These are phyloP conservation scores for Penicillium sp. DNA, from an alignment of 2,329 filamentous ascomycete genomes.

Conservation along the genomic window DNA sequence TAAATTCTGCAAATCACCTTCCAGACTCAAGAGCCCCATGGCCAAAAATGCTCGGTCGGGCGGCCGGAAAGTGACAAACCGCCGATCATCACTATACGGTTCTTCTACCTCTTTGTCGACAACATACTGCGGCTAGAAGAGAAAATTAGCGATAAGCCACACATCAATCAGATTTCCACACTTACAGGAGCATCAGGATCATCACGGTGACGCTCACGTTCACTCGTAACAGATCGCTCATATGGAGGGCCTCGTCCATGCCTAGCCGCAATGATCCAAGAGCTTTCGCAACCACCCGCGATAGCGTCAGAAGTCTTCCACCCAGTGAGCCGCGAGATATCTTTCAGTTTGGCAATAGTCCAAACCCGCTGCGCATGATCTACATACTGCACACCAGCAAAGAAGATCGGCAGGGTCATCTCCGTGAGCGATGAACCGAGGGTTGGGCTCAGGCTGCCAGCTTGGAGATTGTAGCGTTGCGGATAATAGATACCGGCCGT, in stretches of 20 bases:
- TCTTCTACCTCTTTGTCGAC: slow-evolving; percentile 25
- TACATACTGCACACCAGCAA: slow-evolving; percentile 78
- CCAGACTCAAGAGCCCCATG: slow-evolving; percentile 74
- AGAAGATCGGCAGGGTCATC: slow-evolving; percentile 78
- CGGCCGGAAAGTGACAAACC: slow-evolving; percentile 60
- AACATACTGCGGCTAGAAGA: slow-evolving; percentile 14
- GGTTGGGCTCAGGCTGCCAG: slow-evolving; percentile 67
- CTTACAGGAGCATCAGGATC: slow-evolving; percentile 14
- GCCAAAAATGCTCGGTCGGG: slow-evolving; percentile 70
- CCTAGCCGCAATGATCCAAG: slow-evolving; percentile 75
- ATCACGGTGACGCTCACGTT: slow-evolving; percentile 8
- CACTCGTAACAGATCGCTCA: slow-evolving; percentile 32
- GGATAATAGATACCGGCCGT: slow-evolving; percentile 64
- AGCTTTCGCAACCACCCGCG: slow-evolving; percentile 77
- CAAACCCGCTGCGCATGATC: slow-evolving; percentile 72
- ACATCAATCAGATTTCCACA: slow-evolving; percentile 4
- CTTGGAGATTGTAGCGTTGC: slow-evolving; percentile 36
- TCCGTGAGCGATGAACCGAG: slow-evolving; percentile 82
- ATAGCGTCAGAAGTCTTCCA: slow-evolving; percentile 84
- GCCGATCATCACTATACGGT: slow-evolving; percentile 45
- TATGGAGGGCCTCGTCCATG: slow-evolving; percentile 78
- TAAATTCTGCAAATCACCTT: slow-evolving; percentile 69
- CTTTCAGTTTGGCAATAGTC: slow-evolving; percentile 71
- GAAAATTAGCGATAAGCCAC: background rate
- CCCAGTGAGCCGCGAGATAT: slow-evolving; percentile 77